A percentile compares a stretch with the other conserved stretches of the same genome.
phyloP scores from a whole-genome alignment of 345 rosid genomes.

The Mercurialis annua region DNA sequence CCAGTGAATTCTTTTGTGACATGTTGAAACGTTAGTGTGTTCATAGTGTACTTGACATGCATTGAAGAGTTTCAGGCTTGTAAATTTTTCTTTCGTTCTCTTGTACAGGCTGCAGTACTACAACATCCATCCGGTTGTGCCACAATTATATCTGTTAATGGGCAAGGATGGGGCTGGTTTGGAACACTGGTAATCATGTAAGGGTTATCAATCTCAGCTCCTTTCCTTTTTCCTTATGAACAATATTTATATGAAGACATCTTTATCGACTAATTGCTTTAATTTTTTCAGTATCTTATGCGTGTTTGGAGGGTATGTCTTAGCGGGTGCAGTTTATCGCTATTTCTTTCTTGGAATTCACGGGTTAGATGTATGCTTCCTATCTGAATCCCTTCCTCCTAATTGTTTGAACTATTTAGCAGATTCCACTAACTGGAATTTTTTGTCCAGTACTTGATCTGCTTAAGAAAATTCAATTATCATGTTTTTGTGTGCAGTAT shows the following conservation, averaged over 20 bases:
- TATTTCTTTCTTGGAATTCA: constrained; percentile 61
- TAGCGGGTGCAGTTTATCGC: constrained; percentile 71
- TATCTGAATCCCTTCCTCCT: constrained; percentile 1
- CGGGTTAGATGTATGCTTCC: constrained; percentile 62
- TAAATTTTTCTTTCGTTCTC: constrained; percentile 10
- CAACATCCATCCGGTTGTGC: constrained; percentile 95
- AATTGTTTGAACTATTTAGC: constrained; percentile 4
- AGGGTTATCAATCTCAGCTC: constrained; percentile 20
- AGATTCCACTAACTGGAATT: not conserved
- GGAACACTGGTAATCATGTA: constrained; percentile 58
- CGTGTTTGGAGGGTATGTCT: constrained; percentile 73
- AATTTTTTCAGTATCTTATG: constrained; percentile 54
- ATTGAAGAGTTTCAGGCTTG: constrained; percentile 15
- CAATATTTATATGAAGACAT: constrained; percentile 10
- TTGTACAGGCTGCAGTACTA: constrained; percentile 51
- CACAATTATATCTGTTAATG: constrained; percentile 43
- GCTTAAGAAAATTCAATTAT: too few relatives aligned
- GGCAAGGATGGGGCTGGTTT: constrained; percentile 85
- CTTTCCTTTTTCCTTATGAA: not conserved
- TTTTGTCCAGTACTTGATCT: too few relatives aligned
- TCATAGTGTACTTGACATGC: not conserved
- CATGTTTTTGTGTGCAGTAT: too few relatives aligned
- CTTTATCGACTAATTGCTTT: constrained; percentile 17
- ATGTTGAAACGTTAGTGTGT: constrained; percentile 1
- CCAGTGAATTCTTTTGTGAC: not conserved